Evolutionary conservation across 352 stramenopile species (phyloP), one percentile per base, ranked within the genome.

Genomic region (Pythium vanterpoolii): DNA sequence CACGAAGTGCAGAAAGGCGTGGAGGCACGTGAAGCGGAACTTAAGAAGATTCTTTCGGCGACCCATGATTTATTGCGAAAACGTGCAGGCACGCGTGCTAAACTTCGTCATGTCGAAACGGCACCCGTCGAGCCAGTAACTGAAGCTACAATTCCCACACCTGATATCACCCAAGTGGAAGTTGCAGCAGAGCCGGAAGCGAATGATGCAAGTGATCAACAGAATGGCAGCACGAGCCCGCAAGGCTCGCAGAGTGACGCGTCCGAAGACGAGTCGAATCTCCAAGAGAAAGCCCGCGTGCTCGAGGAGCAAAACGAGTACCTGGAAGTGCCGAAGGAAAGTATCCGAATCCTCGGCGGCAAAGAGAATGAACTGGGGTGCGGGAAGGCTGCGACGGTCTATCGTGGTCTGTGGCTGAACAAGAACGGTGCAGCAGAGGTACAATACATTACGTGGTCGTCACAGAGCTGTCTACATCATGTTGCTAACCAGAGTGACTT

Each of bases 331-430:
- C 79, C 84, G 5, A 92, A 90, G 55, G 85, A 94, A 57, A 93
- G 81, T 40, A 96, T 96, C 64, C 77, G 89, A 46, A 90, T 96
- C 16, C 74, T 96, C 16, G 72, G 76, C 23, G 86, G 86, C 26
- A 94, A 93, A 47, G 86, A 93, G 59, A 96, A 96, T 59, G 86
- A 96, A 45, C 67, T 96, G 16, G 86, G 86, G 3, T 92, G 82
- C 36, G 86, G 86, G 24, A 96, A 96, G 64, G 83, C 78, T 27
- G 86, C 86, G 38, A 96, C 84, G 47, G 86, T 96, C 5, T 96
- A 93, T 52, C 83, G 86, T 56, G 86, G 86, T 19, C 67, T 96
- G 30, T 96, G 86, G 86, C 91, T 94, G 59, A 91, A 83, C 70
- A 68, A 79, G 28, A 90, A 93, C 56, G 84, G 76, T 11, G 82